phyloP scores from a whole-genome alignment of 768 basidiomycete species.

The Lactarius vividus region DNA sequence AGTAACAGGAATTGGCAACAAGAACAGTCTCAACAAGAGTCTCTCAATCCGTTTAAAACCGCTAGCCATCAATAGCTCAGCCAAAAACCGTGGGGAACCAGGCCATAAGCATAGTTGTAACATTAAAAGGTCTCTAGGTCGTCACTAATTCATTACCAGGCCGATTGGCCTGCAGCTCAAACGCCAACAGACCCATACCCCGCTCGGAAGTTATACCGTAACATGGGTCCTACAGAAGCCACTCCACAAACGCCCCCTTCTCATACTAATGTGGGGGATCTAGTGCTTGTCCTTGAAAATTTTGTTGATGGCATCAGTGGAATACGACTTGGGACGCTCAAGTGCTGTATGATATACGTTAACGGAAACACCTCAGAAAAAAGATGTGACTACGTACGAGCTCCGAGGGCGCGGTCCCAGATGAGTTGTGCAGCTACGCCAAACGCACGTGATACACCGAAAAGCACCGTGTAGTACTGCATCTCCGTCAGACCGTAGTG shows the following conservation, averaged over 20 bases:
- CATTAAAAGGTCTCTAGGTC: conserved; percentile 8
- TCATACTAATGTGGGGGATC: conserved; percentile 1
- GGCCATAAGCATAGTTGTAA: conserved; percentile 14
- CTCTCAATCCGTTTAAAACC: not conserved
- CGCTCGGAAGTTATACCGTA: conserved; percentile 1
- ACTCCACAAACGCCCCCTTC: conserved; percentile 8
- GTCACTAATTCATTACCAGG: conserved; percentile 9
- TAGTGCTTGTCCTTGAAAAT: conserved; percentile 64
- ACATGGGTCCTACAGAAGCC: conserved; percentile 5
- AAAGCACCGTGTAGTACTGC: conserved; percentile 96
- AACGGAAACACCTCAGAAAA: conserved; percentile 6
- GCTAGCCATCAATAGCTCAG: not conserved
- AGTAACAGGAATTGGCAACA: too few relatives aligned
- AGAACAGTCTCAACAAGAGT: not conserved
- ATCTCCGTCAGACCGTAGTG: conserved; percentile 87
- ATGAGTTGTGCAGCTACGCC: conserved; percentile 87
- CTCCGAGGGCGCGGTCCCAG: conserved; percentile 91
- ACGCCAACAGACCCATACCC: conserved; percentile 6
- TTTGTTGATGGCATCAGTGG: conserved; percentile 72
- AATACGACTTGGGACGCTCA: conserved; percentile 91
- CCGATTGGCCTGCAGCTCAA: conserved; percentile 7
- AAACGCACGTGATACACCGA: conserved; percentile 94
- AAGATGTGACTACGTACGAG: conserved; percentile 53
- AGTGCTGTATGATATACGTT: conserved; percentile 47
- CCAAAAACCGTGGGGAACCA: not conserved